Base-by-base conservation (phyloP, 108 stramenopile genomes). In the Skeletonema potamos region DNA sequence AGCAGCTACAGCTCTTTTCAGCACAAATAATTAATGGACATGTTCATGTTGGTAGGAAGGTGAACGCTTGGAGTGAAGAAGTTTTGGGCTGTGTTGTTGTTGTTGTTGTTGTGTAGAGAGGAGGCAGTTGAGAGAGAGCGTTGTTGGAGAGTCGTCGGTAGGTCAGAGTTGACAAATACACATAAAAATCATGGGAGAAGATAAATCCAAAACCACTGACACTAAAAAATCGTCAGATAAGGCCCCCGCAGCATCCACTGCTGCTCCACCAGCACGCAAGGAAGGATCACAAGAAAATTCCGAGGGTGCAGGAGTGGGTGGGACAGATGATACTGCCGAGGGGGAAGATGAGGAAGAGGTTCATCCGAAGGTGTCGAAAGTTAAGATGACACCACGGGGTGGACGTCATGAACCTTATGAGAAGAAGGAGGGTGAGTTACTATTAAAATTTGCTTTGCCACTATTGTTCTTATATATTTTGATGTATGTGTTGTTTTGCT, bases 361-460 rank as follows among this genome's bases (percentile, higher is more conserved):
- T 51, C 22, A 44, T 48, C 76, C 68, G 63, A 65, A 69, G 64
- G 70, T 46, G 51, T 63, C 69, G 62, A 65, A 26, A 13, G 51
- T 20, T 27, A 36, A 30, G 20, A n/a, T 41, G 68, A 68, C 57
- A 17, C 56, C 54, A 11, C 12, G 20, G 61, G 88, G 87, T 64
- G 81, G 75, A 22, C 66, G 70, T 27, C 61, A 70, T 30, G 26
- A 34, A 7, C 68, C 58, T 46, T 22, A 27, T 24, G 64, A 62
- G 2, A 64, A 57, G 20, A 27, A 28, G 27, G 62, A 70, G 59
- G 68, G 61, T 59, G 43, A 60, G 36, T 30, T 32, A 6, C 1
- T 1, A 27, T 18, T 51, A 18, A 6, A 20, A 20, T 4, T 4
- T 46, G 44, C 0, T 2, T 0, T 24, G 41, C 8, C 61, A 3